Evolutionary conservation across 805 yeast species (phyloP).

Genomic region (Millerozyma miso): DNA sequence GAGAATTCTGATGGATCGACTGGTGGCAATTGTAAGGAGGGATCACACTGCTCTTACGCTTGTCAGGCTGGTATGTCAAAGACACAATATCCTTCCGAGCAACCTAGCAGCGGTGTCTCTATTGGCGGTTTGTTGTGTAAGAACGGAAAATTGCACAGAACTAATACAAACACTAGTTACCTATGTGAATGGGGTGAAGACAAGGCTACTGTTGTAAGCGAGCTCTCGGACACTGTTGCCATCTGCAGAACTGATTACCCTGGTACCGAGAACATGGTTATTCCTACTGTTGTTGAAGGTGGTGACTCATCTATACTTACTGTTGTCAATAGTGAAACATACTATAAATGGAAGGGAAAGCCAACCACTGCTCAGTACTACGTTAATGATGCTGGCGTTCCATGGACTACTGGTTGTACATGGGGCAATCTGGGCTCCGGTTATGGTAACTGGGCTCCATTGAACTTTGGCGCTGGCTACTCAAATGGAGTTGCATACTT

Average conservation of each 20-base stretch:
- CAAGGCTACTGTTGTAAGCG: constrained; percentile 63
- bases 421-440: constrained; percentile 84
- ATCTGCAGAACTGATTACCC: constrained; percentile 99
- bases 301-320: constrained; percentile 66
- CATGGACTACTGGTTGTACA: constrained; percentile 82
- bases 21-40: constrained; percentile 75
- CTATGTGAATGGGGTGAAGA: constrained; percentile 86
- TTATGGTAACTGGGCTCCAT: constrained; percentile 98
- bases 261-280: constrained; percentile 97
- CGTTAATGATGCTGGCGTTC: constrained; percentile 93
- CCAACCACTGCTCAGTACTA: constrained; percentile 93
- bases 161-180: constrained; percentile 58
- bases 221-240: constrained; percentile 66
- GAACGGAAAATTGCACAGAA: constrained; percentile 76
- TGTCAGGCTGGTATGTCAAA: constrained; percentile 99
- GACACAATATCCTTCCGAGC: constrained; percentile 92
- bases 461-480: constrained; percentile 90
- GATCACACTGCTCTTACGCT: constrained; percentile 94
- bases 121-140: constrained; percentile 91
- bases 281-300: constrained; percentile 78
- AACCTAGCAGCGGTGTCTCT: constrained; percentile 86
- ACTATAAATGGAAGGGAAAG: constrained; percentile 79
- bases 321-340: constrained; percentile 71
- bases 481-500: constrained; percentile 66
- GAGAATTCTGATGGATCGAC: constrained; percentile 56